These are phyloP conservation scores for Lactarius indigo DNA, from an alignment of 768 basidiomycete genomes.

Conservation along the genomic window DNA sequence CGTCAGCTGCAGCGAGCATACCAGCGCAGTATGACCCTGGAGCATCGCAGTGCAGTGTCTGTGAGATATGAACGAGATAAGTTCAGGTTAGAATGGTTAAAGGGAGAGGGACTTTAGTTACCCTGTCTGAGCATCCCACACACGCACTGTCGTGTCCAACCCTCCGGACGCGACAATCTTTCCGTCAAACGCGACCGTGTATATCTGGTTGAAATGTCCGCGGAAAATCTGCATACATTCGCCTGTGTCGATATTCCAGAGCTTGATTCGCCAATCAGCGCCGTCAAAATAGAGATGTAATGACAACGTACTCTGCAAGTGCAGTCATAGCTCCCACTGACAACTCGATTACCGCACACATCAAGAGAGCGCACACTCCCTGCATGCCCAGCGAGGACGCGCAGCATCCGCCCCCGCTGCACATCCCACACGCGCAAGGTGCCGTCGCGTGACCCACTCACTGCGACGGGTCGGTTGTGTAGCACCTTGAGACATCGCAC, in stretches of 20 bases:
- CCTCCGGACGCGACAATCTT: slow-evolving; percentile 92
- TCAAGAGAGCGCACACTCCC: slow-evolving; percentile 87
- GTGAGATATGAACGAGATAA: background rate
- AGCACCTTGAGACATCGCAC: slow-evolving; percentile 88
- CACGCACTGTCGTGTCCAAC: slow-evolving; percentile 96
- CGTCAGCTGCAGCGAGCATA: slow-evolving; percentile 27
- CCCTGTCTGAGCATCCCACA: slow-evolving; percentile 87
- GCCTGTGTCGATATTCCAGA: slow-evolving; percentile 57
- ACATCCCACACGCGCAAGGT: slow-evolving; percentile 94
- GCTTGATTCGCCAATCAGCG: slow-evolving; percentile 34
- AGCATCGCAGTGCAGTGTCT: slow-evolving; percentile 24
- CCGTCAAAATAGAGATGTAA: background rate
- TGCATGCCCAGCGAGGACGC: slow-evolving; percentile 70
- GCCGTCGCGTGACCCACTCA: slow-evolving; percentile 85
- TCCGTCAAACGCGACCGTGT: slow-evolving; percentile 85
- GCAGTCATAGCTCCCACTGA: slow-evolving; percentile 92
- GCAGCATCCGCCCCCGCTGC: slow-evolving; percentile 64
- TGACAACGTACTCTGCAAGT: slow-evolving; percentile 64
- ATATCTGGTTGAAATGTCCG: slow-evolving; percentile 91
- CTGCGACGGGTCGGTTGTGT: slow-evolving; percentile 81
- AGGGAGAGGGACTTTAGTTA: slow-evolving; percentile 36
- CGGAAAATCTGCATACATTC: slow-evolving; percentile 51
- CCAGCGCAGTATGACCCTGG: slow-evolving; percentile 25
- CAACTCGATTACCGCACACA: slow-evolving; percentile 75
- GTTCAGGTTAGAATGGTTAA: background rate